Percentiles rank a stretch among this genome's conserved stretches.
These are phyloP conservation scores for Kwoniella newhampshirensis DNA, from an alignment of 768 basidiomycete genomes.

Conservation along the genomic window DNA sequence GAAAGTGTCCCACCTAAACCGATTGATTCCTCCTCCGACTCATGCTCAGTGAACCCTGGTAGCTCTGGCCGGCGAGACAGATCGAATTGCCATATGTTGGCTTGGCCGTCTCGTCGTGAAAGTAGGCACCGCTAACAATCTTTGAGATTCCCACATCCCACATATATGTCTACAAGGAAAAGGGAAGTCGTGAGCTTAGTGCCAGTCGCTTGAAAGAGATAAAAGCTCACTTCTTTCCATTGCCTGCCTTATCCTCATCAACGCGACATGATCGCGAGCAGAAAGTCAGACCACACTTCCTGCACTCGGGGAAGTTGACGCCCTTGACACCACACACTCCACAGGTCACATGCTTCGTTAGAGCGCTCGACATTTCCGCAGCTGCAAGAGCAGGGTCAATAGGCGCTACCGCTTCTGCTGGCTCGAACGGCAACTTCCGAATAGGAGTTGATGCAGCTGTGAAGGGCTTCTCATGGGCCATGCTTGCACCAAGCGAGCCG, in stretches of 20 bases:
- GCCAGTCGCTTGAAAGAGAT: background rate
- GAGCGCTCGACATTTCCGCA: conserved; percentile 35
- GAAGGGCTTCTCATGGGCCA: background rate
- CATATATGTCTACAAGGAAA: conserved; percentile 30
- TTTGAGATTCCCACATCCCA: conserved; percentile 35
- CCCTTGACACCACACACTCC: conserved; percentile 38
- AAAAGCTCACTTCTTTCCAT: conserved; percentile 42
- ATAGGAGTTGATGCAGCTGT: conserved; percentile 9
- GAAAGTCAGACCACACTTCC: conserved; percentile 45
- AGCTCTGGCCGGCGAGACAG: background rate
- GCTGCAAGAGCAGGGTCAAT: conserved; percentile 41
- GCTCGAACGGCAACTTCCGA: conserved; percentile 16
- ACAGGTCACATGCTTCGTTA: conserved; percentile 43
- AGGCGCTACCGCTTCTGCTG: conserved; percentile 18
- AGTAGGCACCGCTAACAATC: conserved; percentile 14
- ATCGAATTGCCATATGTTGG: background rate
- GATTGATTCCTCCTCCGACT: too few relatives aligned
- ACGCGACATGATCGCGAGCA: conserved; percentile 45
- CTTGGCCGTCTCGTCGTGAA: background rate
- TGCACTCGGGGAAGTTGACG: conserved; percentile 46
- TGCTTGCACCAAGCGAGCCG: background rate
- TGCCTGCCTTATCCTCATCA: conserved; percentile 32
- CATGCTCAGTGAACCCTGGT: conserved; percentile 5
- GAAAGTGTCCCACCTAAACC: too few relatives aligned
- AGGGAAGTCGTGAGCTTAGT: background rate